Evolutionary conservation across 2,329 filamentous ascomycete species (phyloP), one percentile per base, ranked within the genome.

Genomic region (Aspergillus pseudoviridinutans): DNA sequence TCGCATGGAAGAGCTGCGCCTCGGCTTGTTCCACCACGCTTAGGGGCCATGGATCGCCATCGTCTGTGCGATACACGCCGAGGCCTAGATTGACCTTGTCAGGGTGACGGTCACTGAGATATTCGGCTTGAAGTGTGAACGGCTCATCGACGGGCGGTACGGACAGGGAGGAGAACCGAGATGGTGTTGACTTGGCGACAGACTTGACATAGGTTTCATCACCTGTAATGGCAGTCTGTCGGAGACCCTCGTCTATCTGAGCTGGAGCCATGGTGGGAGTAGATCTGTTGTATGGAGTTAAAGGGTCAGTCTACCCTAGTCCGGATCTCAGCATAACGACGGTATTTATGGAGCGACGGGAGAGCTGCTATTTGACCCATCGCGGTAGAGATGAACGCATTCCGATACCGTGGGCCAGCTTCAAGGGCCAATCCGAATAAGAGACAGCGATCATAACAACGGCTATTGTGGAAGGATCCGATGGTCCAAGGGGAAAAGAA

Each of bases 61-160:
- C 87, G 77, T 96, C 83, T 71, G 94, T 92, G 72, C 93, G 84
- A 78, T 97, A 97, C 53, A 93, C 92, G 64, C 93, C 93, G 78
- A 97, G 83, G 73, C 93, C 92, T 74, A 97, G 78, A 76, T 97
- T 93, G 64, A 97, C 89, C 79, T 97, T 97, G 73, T 89, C 83
- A 49, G 80, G 71, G 60, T 76, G 78, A 5, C 82, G 76, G 72
- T 97, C 92, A 56, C 86, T 87, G 70, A 85, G 85, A 80, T 87
- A 97, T 44, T 64, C 61, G 1, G 61, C 66, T 4, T 65, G 67
- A 2, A 70, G 57, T 29, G 64, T 58, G 46, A 69, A 70, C 14
- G 67, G 64, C n/a, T 66, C 64, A 38, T 68, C 67, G 0, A 57
- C 47, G 8, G 66, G 61, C 17, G 58, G 60, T 25, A 56, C 50